A percentile compares a stretch with the other conserved stretches of the same genome.
phyloP scores from a whole-genome alignment of 2,329 filamentous ascomycete genomes.

The Byssothecium circinans region DNA sequence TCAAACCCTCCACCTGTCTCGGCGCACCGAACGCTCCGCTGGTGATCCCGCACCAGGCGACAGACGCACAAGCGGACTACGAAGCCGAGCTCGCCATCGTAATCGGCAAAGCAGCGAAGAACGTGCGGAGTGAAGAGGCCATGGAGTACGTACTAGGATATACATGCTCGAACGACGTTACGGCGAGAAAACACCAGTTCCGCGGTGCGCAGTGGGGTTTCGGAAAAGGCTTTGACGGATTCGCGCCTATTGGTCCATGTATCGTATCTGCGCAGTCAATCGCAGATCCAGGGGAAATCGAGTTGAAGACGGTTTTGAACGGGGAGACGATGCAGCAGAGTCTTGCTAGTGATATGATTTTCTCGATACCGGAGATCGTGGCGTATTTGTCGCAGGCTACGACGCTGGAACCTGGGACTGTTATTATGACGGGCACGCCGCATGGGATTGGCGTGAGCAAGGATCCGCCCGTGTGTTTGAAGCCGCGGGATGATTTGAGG shows the following conservation, averaged over 20 bases:
- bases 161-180: conserved; percentile 57
- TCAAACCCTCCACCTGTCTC: conserved; percentile 21
- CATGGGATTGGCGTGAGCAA: conserved; percentile 49
- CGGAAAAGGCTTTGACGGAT: conserved; percentile 57
- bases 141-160: conserved; percentile 55
- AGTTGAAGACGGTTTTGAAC: conserved; percentile 49
- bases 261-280: conserved; percentile 48
- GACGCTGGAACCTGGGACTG: conserved; percentile 45
- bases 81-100: conserved; percentile 43
- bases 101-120: conserved; percentile 53
- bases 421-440: conserved; percentile 52
- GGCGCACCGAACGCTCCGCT: conserved; percentile 13
- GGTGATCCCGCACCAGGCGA: conserved; percentile 15
- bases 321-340: conserved; percentile 48
- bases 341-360: conserved; percentile 50
- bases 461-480: conserved; percentile 45
- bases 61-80: conserved; percentile 19
- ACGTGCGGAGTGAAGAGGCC: conserved; percentile 48
- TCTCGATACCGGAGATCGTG: conserved; percentile 47
- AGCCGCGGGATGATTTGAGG: conserved; percentile 44
- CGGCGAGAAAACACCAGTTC: conserved; percentile 53
- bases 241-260: conserved; percentile 53
- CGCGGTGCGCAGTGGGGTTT: conserved; percentile 53
- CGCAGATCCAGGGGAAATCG: conserved; percentile 44
- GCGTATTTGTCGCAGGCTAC: conserved; percentile 46